phyloP scores from a whole-genome alignment of 2,329 filamentous ascomycete genomes.

The Atkinsonella texensis region DNA sequence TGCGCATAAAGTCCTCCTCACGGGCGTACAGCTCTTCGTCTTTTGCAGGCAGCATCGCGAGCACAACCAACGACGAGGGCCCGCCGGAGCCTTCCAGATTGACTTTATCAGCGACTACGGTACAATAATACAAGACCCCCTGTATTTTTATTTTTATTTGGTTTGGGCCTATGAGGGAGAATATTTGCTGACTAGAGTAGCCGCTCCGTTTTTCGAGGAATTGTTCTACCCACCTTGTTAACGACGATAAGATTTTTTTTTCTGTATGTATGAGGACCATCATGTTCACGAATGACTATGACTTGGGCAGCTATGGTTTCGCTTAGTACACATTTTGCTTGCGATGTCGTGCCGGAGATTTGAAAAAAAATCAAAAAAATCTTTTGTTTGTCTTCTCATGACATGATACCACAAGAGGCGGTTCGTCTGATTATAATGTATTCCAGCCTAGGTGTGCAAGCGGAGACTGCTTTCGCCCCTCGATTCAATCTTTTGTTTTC shows the following conservation, averaged over 20 bases:
- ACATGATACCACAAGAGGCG: neutral
- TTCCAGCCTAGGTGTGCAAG: neutral
- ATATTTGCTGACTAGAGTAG: slow-evolving; percentile 9
- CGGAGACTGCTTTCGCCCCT: neutral
- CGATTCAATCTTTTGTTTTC: neutral
- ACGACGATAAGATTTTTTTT: neutral
- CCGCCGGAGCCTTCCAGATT: slow-evolving; percentile 37
- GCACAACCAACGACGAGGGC: slow-evolving; percentile 37
- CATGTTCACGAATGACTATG: neutral
- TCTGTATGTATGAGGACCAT: neutral
- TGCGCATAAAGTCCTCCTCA: slow-evolving; percentile 35
- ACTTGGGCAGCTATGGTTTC: neutral
- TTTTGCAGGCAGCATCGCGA: slow-evolving; percentile 46
- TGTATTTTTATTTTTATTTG: neutral
- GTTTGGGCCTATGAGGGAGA: too few species aligned
- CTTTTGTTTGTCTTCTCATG: neutral
- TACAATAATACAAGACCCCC: slow-evolving; percentile 19
- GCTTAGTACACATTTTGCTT: neutral
- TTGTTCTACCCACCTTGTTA: slow-evolving; percentile 20
- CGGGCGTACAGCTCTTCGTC: slow-evolving; percentile 44
- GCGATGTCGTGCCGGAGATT: neutral
- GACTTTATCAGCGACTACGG: slow-evolving; percentile 32
- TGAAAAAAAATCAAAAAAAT: neutral
- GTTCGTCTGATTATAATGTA: neutral
- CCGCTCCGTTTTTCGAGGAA: slow-evolving; percentile 27